These are phyloP conservation scores for Mucor sp. DNA, from an alignment of 371 early-diverging fungal species.

Conservation along the genomic window DNA sequence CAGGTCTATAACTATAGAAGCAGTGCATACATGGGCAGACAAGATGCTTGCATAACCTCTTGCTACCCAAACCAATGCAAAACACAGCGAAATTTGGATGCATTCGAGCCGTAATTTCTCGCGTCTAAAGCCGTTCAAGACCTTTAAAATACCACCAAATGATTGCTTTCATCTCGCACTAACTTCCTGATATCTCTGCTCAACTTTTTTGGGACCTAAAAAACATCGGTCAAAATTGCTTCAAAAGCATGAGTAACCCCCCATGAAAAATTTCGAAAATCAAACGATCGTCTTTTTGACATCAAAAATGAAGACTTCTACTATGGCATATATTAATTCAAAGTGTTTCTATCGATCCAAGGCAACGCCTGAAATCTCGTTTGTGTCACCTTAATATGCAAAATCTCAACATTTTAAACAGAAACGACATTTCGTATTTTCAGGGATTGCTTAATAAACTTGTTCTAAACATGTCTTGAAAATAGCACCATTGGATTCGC, in stretches of 20 bases:
- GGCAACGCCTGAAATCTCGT: background rate
- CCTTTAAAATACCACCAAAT: background rate
- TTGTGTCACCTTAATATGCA: background rate
- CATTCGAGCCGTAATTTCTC: too few species aligned
- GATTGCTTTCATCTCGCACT: background rate
- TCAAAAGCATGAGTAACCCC: background rate
- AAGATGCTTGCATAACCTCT: too few species aligned
- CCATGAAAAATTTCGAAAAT: background rate
- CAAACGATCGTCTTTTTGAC: background rate
- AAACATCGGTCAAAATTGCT: background rate
- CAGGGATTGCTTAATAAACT: background rate
- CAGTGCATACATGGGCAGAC: too few species aligned
- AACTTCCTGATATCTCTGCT: background rate
- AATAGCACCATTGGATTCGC: background rate
- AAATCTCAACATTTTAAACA: background rate
- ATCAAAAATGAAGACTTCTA: background rate
- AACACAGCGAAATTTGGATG: too few species aligned
- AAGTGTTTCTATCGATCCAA: background rate
- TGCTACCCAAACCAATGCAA: too few species aligned
- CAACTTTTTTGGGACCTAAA: background rate
- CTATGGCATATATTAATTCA: background rate
- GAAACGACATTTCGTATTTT: background rate
- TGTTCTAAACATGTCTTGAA: background rate
- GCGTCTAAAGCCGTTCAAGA: too few species aligned
- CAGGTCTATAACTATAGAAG: too few species aligned